phyloP scores from a whole-genome alignment of 139 green algal genomes.

The Chlamydomonas eustigma region DNA sequence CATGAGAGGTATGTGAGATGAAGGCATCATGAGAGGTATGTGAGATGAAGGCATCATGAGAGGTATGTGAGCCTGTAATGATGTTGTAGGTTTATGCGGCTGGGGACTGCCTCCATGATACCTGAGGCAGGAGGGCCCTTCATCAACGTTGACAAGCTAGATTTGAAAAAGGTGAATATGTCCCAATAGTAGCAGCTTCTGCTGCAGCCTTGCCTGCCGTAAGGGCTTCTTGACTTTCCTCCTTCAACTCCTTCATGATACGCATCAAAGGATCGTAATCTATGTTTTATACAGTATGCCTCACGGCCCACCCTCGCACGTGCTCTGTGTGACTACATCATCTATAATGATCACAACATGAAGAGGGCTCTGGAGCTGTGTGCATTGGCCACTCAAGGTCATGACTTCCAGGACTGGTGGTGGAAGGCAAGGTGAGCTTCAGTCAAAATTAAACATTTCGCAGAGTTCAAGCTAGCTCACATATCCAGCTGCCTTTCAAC shows the following conservation, averaged over 20 bases:
- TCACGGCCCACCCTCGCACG: slow-evolving; percentile 49
- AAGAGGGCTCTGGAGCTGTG: slow-evolving; percentile 68
- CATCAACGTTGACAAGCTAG: slow-evolving; percentile 66
- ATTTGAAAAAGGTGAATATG: slow-evolving; percentile 59
- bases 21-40: no score
- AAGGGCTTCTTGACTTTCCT: no score
- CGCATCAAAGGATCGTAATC: no score
- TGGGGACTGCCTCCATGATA: slow-evolving; percentile 71
- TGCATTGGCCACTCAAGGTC: slow-evolving; percentile 38
- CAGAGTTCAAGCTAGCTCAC: no score
- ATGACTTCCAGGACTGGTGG: slow-evolving; percentile 68
- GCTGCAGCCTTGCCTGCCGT: no score
- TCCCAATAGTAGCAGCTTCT: no score
- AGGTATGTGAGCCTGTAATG: no score
- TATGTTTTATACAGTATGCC: slow-evolving; percentile 53
- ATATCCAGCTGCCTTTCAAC: no score
- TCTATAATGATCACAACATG: slow-evolving; percentile 81
- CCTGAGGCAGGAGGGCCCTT: slow-evolving; percentile 62
- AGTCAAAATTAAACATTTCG: no score
- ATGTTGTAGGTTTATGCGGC: slow-evolving; percentile 60
- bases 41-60: no score
- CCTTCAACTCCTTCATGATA: no score
- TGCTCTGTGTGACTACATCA: slow-evolving; percentile 75
- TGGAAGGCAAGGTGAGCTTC: slow-evolving; percentile 61
- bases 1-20: no score